Evolutionary conservation across 768 basidiomycete genomes (phyloP).

Genomic region (Boletus barrowsii): DNA sequence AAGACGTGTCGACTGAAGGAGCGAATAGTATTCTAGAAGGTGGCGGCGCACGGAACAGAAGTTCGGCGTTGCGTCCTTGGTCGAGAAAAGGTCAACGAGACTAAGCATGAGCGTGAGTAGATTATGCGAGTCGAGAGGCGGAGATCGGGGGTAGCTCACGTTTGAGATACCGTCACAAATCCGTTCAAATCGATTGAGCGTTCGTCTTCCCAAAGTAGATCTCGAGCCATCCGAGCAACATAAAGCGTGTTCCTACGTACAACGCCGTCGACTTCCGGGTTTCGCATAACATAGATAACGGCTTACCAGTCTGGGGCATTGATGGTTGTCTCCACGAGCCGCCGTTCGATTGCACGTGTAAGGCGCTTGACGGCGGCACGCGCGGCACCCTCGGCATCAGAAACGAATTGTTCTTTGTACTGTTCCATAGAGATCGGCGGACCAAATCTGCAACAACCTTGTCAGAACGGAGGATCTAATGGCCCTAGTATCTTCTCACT

Average conservation of each 20-base stretch:
- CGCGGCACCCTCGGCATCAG: conserved; percentile 59
- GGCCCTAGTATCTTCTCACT: conserved; percentile 43
- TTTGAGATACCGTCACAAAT: conserved; percentile 84
- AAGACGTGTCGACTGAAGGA: conserved; percentile 76
- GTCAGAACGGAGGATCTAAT: conserved; percentile 10
- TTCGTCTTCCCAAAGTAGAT: conserved; percentile 88
- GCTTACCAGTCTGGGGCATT: conserved; percentile 94
- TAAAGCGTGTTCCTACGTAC: conserved; percentile 80
- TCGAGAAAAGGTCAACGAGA: conserved; percentile 84
- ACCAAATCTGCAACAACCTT: conserved; percentile 60
- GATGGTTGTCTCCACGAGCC: conserved; percentile 73
- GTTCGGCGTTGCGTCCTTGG: conserved; percentile 57
- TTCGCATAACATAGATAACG: conserved; percentile 3
- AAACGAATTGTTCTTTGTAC: conserved; percentile 77
- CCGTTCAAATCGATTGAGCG: conserved; percentile 74
- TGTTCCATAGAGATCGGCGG: conserved; percentile 71
- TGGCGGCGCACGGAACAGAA: conserved; percentile 60
- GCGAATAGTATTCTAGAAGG: conserved; percentile 85
- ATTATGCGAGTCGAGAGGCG: conserved; percentile 13
- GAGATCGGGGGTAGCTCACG: conserved; percentile 53
- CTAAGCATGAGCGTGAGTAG: conserved; percentile 41
- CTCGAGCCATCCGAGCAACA: conserved; percentile 87
- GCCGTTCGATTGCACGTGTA: conserved; percentile 68
- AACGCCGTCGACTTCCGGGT: conserved; percentile 18
- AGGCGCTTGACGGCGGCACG: conserved; percentile 85